A percentile compares a stretch with the other conserved stretches of the same genome.
Conservation (phyloP, 352 stramenopile species). For the Globisporangium spiculum region DNA sequence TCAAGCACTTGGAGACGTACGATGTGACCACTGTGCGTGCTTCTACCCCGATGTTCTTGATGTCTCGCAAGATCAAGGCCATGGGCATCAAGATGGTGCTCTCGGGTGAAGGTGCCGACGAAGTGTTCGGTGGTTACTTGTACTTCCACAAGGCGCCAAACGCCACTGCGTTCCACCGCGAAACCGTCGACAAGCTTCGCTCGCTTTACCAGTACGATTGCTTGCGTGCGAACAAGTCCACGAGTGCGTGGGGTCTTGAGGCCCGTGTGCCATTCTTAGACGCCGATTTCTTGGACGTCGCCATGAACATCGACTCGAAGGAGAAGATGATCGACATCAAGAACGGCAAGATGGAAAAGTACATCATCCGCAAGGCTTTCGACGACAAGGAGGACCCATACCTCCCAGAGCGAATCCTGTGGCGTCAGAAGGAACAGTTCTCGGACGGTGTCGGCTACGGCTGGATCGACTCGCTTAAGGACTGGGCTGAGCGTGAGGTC, state of each 20-base stretch:
- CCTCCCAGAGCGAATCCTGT: constrained; percentile 97
- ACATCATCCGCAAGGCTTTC: constrained; percentile 98
- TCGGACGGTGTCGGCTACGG: constrained; percentile 99
- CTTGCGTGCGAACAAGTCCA: constrained; percentile 98
- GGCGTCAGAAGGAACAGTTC: constrained; percentile 99
- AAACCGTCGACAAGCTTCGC: constrained; percentile 95
- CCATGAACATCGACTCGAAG: constrained; percentile 97
- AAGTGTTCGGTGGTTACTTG: constrained; percentile 98
- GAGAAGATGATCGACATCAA: constrained; percentile 97
- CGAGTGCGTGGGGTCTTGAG: constrained; percentile 97
- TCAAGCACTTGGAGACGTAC: constrained; percentile 98
- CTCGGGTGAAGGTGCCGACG: constrained; percentile 96
- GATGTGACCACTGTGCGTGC: constrained; percentile 98
- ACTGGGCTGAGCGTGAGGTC: constrained; percentile 93
- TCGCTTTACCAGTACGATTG: constrained; percentile 98
- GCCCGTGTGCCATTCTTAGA: constrained; percentile 98
- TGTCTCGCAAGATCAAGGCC: constrained; percentile 99
- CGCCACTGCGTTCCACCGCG: constrained; percentile 88
- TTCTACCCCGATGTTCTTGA: constrained; percentile 99
- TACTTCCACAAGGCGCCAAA: constrained; percentile 99
- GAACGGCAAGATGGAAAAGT: constrained; percentile 97
- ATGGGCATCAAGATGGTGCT: constrained; percentile 99
- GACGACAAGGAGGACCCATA: constrained; percentile 97
- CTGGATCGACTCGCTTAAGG: constrained; percentile 98
- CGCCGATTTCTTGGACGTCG: constrained; percentile 96